Conservation (phyloP, 1,139 yeast species). For the Zygotorulaspora mrakii region DNA sequence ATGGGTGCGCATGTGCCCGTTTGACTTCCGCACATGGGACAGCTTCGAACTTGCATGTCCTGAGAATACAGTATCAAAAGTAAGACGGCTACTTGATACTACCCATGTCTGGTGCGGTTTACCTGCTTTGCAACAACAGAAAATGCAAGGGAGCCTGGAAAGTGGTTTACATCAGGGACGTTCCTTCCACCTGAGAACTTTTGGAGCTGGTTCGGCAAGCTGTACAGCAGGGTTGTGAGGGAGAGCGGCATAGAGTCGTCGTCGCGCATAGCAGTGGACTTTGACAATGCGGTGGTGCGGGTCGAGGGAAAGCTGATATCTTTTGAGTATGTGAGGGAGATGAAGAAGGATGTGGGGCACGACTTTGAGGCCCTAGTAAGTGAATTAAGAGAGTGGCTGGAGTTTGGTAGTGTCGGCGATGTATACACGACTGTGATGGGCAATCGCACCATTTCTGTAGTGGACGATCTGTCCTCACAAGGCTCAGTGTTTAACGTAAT, state of each 20-base stretch:
- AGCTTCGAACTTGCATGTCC: slow-evolving; percentile 3
- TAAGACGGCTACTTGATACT: slow-evolving; percentile 4
- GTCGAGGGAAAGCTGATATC: slow-evolving; percentile 2
- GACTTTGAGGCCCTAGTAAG: not conserved
- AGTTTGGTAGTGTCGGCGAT: slow-evolving; percentile 2
- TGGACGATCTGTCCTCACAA: slow-evolving; percentile 2
- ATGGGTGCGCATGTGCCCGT: slow-evolving; percentile 4
- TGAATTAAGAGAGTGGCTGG: slow-evolving; percentile 1
- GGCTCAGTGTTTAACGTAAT: slow-evolving; percentile 4
- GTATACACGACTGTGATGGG: slow-evolving; percentile 4
- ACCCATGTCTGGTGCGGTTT: slow-evolving; percentile 1
- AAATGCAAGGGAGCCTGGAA: slow-evolving; percentile 2
- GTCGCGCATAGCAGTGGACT: slow-evolving; percentile 4
- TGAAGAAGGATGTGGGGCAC: not conserved
- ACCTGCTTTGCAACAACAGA: slow-evolving; percentile 2
- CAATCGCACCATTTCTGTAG: not conserved
- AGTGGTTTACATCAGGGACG: slow-evolving; percentile 3
- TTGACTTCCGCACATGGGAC: slow-evolving; percentile 1
- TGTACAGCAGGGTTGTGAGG: slow-evolving; percentile 3
- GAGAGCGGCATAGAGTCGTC: slow-evolving; percentile 6
- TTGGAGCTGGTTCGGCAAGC: slow-evolving; percentile 5
- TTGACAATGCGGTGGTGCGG: not conserved
- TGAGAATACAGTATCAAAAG: slow-evolving; percentile 4
- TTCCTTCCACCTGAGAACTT: slow-evolving; percentile 2
- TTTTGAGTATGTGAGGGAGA: slow-evolving; percentile 1